These are phyloP conservation scores for Aspergillus sclerotialis DNA, from an alignment of 2,329 filamentous ascomycete species.

Conservation along the genomic window DNA sequence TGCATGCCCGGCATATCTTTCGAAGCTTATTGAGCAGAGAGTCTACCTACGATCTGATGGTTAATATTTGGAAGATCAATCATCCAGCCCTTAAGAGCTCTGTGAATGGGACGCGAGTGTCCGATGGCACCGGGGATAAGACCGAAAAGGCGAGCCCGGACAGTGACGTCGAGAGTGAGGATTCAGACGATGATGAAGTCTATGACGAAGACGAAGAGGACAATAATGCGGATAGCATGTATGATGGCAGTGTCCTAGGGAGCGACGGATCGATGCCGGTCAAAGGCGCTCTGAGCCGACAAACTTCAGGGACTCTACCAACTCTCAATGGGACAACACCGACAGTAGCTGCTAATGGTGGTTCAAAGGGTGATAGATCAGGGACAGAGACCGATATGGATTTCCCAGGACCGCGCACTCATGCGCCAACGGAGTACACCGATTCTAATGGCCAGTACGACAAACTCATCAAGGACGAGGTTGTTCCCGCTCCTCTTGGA, in stretches of 20 bases:
- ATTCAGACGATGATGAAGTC: conserved; percentile 64
- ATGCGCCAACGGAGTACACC: conserved; percentile 77
- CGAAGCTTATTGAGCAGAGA: conserved; percentile 92
- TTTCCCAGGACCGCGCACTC: conserved; percentile 77
- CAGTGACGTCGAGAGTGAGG: conserved; percentile 67
- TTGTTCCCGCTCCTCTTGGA: conserved; percentile 78
- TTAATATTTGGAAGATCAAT: conserved; percentile 97
- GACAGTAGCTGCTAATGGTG: conserved; percentile 30
- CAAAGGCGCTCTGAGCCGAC: conserved; percentile 60
- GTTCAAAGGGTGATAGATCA: conserved; percentile 44
- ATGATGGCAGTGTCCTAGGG: conserved; percentile 46
- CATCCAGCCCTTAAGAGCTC: conserved; percentile 89
- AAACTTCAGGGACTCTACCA: conserved; percentile 54
- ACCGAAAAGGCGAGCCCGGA: conserved; percentile 65
- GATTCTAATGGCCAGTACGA: conserved; percentile 77
- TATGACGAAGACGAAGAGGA: conserved; percentile 47
- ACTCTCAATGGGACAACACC: conserved; percentile 27
- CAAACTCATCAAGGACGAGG: conserved; percentile 75
- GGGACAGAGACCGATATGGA: conserved; percentile 43
- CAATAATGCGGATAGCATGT: conserved; percentile 54
- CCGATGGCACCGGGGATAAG: conserved; percentile 77
- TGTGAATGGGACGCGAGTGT: conserved; percentile 77
- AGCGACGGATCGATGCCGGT: conserved; percentile 42
- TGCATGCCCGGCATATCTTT: conserved; percentile 93
- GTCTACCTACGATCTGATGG: conserved; percentile 91